Percentiles rank a stretch among this genome's conserved stretches.
Conservation (phyloP, 2,329 filamentous ascomycete species). For the Stagonosporopsis rhizophila region DNA sequence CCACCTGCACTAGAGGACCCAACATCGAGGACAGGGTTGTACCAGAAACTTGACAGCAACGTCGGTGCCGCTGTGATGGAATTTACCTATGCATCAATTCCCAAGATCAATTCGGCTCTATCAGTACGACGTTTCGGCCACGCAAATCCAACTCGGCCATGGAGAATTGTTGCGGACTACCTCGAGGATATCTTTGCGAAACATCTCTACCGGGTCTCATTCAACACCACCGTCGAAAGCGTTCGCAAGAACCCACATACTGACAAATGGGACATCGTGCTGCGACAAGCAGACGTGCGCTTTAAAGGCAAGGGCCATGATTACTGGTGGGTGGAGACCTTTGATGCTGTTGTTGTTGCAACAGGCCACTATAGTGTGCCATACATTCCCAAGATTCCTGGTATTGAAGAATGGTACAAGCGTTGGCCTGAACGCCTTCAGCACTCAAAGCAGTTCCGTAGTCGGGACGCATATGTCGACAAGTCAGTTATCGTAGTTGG, state of each 20-base stretch:
- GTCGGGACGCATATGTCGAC: constrained; percentile 43
- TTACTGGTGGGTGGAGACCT: constrained; percentile 68
- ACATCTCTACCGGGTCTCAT: constrained; percentile 60
- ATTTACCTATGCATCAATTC: constrained; percentile 64
- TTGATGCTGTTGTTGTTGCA: constrained; percentile 67
- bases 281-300: constrained; percentile 54
- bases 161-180: constrained; percentile 42
- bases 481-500: constrained; percentile 64
- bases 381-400: constrained; percentile 59
- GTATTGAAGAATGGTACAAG: constrained; percentile 57
- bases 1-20: constrained; percentile 15
- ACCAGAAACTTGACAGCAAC: constrained; percentile 71
- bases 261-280: constrained; percentile 54
- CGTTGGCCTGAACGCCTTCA: constrained; percentile 57
- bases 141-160: constrained; percentile 67
- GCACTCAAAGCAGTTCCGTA: constrained; percentile 63
- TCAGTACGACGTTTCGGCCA: constrained; percentile 57
- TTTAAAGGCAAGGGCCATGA: constrained; percentile 55
- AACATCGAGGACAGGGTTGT: constrained; percentile 41
- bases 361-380: constrained; percentile 68
- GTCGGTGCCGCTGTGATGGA: constrained; percentile 66
- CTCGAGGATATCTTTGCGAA: constrained; percentile 62
- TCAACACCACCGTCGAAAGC: constrained; percentile 67
- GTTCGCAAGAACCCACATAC: constrained; percentile 40
- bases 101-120: constrained; percentile 35